Percentiles rank a stretch among this genome's conserved stretches.
Conservation (phyloP, 805 yeast genomes). For the Tetrapisispora arboricola region DNA sequence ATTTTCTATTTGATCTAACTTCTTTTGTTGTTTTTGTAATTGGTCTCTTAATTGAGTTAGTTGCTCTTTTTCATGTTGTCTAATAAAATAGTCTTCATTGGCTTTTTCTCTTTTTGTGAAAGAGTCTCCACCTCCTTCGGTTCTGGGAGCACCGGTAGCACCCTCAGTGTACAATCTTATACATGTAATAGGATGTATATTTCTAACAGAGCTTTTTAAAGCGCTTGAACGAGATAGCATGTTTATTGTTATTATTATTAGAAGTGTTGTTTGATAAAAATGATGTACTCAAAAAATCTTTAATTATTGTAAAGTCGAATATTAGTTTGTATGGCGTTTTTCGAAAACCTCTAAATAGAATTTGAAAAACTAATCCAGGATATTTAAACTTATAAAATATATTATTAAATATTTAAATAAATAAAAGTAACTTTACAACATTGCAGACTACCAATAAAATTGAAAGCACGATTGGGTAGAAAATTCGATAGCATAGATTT, state of each 20-base stretch:
- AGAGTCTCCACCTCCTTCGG: constrained; percentile 39
- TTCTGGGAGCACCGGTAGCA: constrained; percentile 49
- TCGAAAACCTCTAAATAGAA: too few species aligned
- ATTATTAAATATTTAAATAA: too few species aligned
- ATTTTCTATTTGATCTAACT: constrained; percentile 41
- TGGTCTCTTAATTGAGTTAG: constrained; percentile 65
- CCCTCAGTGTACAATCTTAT: constrained; percentile 41
- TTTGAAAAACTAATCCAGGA: too few species aligned
- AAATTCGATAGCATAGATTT: too few species aligned
- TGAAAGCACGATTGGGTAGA: too few species aligned
- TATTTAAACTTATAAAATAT: too few species aligned
- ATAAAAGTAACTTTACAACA: too few species aligned
- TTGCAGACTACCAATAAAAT: too few species aligned
- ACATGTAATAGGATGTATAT: not conserved
- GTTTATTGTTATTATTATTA: not conserved
- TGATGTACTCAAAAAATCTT: too few species aligned
- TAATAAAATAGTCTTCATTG: constrained; percentile 75
- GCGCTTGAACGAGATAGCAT: constrained; percentile 2
- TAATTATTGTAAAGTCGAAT: too few species aligned
- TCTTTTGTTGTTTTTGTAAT: constrained; percentile 63
- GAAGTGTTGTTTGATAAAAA: not conserved
- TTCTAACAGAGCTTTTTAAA: constrained; percentile 1
- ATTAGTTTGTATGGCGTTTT: too few species aligned
- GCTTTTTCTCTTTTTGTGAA: constrained; percentile 87
- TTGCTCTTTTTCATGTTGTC: constrained; percentile 85